Base-by-base conservation (phyloP, 306 rosid species). In the Vigna trinervia region DNA sequence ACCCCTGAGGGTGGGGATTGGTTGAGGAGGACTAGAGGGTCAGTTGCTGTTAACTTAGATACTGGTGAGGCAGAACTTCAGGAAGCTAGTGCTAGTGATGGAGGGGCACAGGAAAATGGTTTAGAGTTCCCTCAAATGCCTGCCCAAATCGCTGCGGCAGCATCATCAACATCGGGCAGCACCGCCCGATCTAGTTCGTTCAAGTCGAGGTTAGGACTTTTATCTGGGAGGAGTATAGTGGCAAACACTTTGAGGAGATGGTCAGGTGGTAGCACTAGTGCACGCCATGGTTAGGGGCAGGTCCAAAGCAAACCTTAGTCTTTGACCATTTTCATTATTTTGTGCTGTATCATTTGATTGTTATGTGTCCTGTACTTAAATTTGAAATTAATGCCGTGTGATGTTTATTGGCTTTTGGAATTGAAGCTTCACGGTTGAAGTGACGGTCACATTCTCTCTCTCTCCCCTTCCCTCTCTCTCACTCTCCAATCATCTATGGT, bases 61-160 rank as follows among this genome's bases (percentile, higher is more conserved):
- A 84, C 87, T 0, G 90, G 89, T 5, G 97, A 91, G 69, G 50
- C 88, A 9, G 97, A 90, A 32, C 90, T 74, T 53, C 94, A 67
- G 52, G 99, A 96, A 39, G 93, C 91, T 0, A 92, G 96, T 85
- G 96, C 92, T 20, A 92, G 96, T 74, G 98, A 92, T 52, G 92
- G 90, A 11, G 97, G 91, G 81, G 88, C 68, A 6, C 97, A 86
- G 54, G 98, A 94, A 8, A 88, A 87, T 14, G 92, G 58, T 0
- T 13, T 83, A 0, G 99, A 93, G 4, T 81, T 87, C 50, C 94
- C 88, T 53, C 85, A 85, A 15, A 48, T 86, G 79, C 85, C 85
- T 5, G 73, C 61, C 50, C 90, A 87, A 75, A 60, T 77, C 2
- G 85, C 79, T 0, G 69, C 69, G 0, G 78, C 74, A 0, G 81